Conservation (phyloP, 202 grass and related monocot genomes). For the Setaria viridis region DNA sequence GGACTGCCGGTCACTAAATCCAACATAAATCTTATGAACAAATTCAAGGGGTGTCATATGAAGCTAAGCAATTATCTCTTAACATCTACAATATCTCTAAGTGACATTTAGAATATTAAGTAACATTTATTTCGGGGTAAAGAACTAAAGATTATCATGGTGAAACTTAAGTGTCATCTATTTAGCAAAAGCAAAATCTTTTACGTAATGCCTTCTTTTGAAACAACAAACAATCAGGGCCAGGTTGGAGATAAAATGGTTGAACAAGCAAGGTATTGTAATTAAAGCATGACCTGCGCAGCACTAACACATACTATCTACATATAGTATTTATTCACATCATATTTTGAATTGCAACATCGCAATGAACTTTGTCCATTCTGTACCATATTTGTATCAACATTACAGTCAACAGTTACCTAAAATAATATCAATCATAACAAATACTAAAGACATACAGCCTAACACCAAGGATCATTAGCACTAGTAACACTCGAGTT, state of each 20-base stretch:
- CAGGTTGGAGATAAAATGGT: slow-evolving; percentile 10
- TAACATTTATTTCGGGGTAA: not conserved
- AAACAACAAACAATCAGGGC: slow-evolving; percentile 7
- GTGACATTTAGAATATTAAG: slow-evolving; percentile 1
- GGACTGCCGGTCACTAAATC: too few relatives aligned
- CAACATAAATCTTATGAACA: not conserved
- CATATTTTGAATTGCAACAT: not conserved
- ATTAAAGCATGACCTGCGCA: not conserved
- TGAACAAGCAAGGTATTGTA: not conserved
- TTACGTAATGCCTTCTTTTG: slow-evolving; percentile 14
- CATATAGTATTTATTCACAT: not conserved
- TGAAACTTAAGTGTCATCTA: not conserved
- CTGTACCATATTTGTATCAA: not conserved
- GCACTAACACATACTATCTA: slow-evolving; percentile 24
- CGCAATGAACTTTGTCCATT: not conserved
- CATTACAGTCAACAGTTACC: not conserved
- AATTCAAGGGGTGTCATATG: not conserved
- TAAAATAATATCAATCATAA: slow-evolving; percentile 22
- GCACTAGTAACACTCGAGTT: not conserved
- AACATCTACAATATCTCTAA: not conserved
- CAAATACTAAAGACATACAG: not conserved
- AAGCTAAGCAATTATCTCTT: not conserved
- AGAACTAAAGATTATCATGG: not conserved
- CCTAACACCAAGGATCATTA: slow-evolving; percentile 16
- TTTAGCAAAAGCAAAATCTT: slow-evolving; percentile 5